Evolutionary conservation across 2,329 filamentous ascomycete species (phyloP).

Genomic region (Aspergillus melleus): DNA sequence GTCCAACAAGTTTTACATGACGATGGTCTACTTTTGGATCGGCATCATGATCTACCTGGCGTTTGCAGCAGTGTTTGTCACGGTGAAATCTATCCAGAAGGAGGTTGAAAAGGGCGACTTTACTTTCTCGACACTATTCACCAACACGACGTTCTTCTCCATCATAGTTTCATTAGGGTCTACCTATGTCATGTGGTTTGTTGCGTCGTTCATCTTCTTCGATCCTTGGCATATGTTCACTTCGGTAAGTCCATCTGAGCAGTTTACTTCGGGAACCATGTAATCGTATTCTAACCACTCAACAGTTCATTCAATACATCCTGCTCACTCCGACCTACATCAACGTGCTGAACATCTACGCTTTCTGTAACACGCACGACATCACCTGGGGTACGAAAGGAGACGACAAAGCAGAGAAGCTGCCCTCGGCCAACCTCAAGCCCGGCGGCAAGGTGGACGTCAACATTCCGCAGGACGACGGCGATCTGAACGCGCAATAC

Average conservation of each 20-base stretch:
- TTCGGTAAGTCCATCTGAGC: constrained; percentile 44
- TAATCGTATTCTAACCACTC: not conserved
- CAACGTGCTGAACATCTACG: constrained; percentile 98
- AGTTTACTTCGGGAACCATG: too few relatives aligned
- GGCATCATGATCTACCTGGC: constrained; percentile 92
- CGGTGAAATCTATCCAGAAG: constrained; percentile 76
- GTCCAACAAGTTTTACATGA: constrained; percentile 89
- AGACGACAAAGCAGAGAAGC: constrained; percentile 90
- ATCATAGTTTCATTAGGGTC: constrained; percentile 89
- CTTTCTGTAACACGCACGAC: constrained; percentile 97
- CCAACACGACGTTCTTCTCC: constrained; percentile 86
- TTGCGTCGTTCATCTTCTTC: constrained; percentile 90
- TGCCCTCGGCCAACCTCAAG: constrained; percentile 85
- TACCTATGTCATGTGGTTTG: constrained; percentile 89
- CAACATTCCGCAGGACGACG: constrained; percentile 80
- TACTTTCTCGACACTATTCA: constrained; percentile 71
- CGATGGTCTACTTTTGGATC: constrained; percentile 98
- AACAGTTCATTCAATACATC: constrained; percentile 85
- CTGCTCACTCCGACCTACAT: constrained; percentile 94
- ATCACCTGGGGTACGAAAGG: constrained; percentile 98
- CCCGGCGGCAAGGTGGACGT: constrained; percentile 95
- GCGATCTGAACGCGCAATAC: constrained; percentile 93
- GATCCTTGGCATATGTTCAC: constrained; percentile 99
- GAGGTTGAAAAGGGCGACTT: constrained; percentile 67
- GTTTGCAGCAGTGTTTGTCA: constrained; percentile 93